A percentile compares a stretch with the other conserved stretches of the same genome.
Evolutionary conservation across 805 yeast species (phyloP).

Genomic region (Blastobotrys terrestris): DNA sequence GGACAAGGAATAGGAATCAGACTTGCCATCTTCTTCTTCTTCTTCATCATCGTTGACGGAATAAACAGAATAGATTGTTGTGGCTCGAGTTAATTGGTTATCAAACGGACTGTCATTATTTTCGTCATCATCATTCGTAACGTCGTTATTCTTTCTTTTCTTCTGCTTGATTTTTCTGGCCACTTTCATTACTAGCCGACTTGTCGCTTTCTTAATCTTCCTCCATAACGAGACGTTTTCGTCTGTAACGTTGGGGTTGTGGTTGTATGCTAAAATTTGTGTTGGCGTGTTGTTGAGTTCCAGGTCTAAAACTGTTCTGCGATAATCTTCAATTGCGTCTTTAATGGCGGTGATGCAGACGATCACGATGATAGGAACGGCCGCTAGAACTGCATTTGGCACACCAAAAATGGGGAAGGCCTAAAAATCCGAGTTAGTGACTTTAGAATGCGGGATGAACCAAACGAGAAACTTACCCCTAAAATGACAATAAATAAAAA

Average conservation of each 20-base stretch:
- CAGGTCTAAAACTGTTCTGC: conserved; percentile 57
- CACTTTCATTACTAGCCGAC: conserved; percentile 25
- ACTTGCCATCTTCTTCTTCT: background rate
- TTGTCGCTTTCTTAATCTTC: conserved; percentile 54
- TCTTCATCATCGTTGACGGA: conserved; percentile 8
- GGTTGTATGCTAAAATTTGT: conserved; percentile 50
- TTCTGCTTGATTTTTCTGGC: conserved; percentile 10
- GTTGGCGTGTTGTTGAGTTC: conserved; percentile 68
- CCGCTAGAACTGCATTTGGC: conserved; percentile 63
- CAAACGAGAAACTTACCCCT: conserved; percentile 37
- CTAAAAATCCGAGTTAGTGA: conserved; percentile 5
- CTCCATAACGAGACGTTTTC: conserved; percentile 63
- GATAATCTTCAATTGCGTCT: conserved; percentile 74
- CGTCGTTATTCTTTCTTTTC: conserved; percentile 6
- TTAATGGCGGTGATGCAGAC: conserved; percentile 68
- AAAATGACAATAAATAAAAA: conserved; percentile 75
- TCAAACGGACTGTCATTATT: conserved; percentile 7
- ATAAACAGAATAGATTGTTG: conserved; percentile 20
- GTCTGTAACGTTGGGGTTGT: conserved; percentile 53
- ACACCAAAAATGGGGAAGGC: conserved; percentile 73
- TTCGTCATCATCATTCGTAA: background rate
- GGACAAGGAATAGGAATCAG: conserved; percentile 10
- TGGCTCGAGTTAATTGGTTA: conserved; percentile 15
- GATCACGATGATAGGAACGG: conserved; percentile 77
- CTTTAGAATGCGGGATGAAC: background rate